Evolutionary conservation across 768 basidiomycete species (phyloP), one percentile per base, ranked within the genome.

Genomic region (Leccinum broughii): DNA sequence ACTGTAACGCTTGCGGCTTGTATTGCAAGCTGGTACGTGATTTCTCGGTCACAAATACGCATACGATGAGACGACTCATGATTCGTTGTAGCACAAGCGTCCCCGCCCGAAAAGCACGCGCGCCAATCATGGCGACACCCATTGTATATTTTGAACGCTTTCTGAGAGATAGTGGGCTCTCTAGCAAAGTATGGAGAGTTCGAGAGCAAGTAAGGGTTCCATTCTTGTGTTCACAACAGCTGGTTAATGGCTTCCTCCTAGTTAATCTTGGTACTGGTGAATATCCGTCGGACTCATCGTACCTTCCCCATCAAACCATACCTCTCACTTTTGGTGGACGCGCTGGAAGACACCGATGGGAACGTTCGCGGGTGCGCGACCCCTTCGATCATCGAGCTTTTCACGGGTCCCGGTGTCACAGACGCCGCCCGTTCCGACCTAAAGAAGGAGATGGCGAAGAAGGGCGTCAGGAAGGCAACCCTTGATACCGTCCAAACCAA

Each of bases 391-490:
- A 83, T 97, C 15, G 86, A 89, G 64, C 80, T 99, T 57, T 96
- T 98, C 70, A 87, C 92, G 1, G 91, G 92, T 15, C 83, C 89
- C 0, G 85, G 83, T 5, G 92, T 93, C 14, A 86, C 88, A 3
- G 89, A 95, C 69, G 87, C 86, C 8, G 97, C 97, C 3, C 87
- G 92, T 55, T 85, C 94, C 4, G 96, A 98, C 72, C 80, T 98
- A 56, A 98, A 97, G 81, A 95, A 93, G 70, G 90, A 93, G 71
- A 81, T 98, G 81, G 73, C 81, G 2, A 93, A 89, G 77, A 92
- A 92, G 72, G 83, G 84, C 46, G 91, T 97, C 48, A 84, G 93
- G 35, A 96, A 95, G 76, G 84, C 86, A 5, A 95, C 95, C 51
- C 85, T 89, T 14, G 95, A 98, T 62, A 81, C 81, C 55, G 85